phyloP scores from a whole-genome alignment of 108 stramenopile genomes.

The Cyclotella kingstonii region DNA sequence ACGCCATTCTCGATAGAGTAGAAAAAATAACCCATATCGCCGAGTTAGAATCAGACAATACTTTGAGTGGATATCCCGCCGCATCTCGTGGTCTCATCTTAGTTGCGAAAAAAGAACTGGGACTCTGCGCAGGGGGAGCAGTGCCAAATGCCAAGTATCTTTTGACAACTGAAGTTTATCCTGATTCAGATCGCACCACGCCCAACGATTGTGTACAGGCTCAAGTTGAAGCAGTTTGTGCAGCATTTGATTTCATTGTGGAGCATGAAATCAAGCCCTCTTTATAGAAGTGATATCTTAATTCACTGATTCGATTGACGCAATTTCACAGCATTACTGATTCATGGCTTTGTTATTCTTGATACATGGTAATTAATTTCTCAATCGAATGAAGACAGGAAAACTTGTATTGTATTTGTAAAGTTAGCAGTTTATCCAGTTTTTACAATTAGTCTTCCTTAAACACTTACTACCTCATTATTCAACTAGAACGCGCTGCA shows the following conservation, averaged over 20 bases:
- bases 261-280: neutral
- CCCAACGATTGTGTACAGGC: slow-evolving; percentile 37
- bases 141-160: slow-evolving; percentile 20
- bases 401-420: no score
- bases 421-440: no score
- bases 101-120: slow-evolving; percentile 5
- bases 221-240: slow-evolving; percentile 31
- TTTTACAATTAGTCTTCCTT: no score
- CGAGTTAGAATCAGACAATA: slow-evolving; percentile 6
- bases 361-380: no score
- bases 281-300: no score
- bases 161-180: slow-evolving; percentile 51
- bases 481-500: no score
- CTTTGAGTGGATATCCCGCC: slow-evolving; percentile 7
- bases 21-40: slow-evolving; percentile 50
- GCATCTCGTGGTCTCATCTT: slow-evolving; percentile 9
- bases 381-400: no score
- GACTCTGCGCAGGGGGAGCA: slow-evolving; percentile 41
- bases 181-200: slow-evolving; percentile 27
- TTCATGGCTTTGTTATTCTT: neutral
- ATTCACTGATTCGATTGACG: neutral
- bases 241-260: slow-evolving; percentile 35
- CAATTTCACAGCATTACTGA: neutral
- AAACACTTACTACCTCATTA: no score
- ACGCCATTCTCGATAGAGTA: slow-evolving; percentile 31